These are phyloP conservation scores for Gyrodon lividus DNA, from an alignment of 768 basidiomycete species.

Conservation along the genomic window DNA sequence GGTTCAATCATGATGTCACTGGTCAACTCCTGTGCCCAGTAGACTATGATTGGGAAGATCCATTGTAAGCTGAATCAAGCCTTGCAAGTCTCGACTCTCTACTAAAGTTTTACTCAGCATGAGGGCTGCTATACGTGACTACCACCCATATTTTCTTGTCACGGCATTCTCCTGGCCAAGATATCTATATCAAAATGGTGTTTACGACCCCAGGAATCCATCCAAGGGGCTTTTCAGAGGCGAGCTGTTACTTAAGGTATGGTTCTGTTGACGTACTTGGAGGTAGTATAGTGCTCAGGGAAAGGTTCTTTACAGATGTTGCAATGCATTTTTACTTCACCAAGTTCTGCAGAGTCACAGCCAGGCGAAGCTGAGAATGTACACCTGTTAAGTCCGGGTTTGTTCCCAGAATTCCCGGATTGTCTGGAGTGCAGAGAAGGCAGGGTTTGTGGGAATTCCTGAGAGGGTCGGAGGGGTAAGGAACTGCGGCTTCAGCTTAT, in stretches of 20 bases:
- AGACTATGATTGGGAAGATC: conserved; percentile 11
- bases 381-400: too few relatives aligned
- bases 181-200: conserved; percentile 15
- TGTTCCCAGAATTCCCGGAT: too few relatives aligned
- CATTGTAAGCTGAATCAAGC: neutral
- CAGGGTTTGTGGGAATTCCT: too few relatives aligned
- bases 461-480: too few relatives aligned
- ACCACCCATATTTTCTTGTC: conserved; percentile 13
- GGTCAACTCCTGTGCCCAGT: conserved; percentile 5
- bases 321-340: conserved; percentile 18
- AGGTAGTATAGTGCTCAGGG: neutral
- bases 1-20: conserved; percentile 6
- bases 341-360: conserved; percentile 6
- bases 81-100: neutral
- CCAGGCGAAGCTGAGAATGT: too few relatives aligned
- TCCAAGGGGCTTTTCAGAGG: conserved; percentile 19
- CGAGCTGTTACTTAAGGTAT: conserved; percentile 16
- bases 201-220: conserved; percentile 8
- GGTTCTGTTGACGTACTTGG: neutral
- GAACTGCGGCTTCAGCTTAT: too few relatives aligned
- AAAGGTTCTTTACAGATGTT: conserved; percentile 9
- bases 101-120: neutral
- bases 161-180: conserved; percentile 17
- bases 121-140: conserved; percentile 7
- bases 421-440: too few relatives aligned